These are phyloP conservation scores for Suhomyces sp. DNA, from an alignment of 805 yeast genomes.

Conservation along the genomic window DNA sequence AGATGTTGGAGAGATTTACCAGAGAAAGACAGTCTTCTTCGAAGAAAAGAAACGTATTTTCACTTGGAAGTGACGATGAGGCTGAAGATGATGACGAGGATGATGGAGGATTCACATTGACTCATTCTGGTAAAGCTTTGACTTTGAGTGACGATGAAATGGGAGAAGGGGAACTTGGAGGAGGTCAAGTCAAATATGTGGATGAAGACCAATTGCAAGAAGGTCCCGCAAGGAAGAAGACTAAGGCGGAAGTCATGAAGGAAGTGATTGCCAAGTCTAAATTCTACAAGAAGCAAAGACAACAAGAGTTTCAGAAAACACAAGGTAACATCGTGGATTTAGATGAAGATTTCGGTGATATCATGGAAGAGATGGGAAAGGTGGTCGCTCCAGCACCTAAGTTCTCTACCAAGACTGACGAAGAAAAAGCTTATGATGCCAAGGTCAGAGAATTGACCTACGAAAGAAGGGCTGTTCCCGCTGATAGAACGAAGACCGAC, in stretches of 20 bases:
- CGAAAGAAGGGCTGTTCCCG: slow-evolving; percentile 77
- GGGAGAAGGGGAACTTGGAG: slow-evolving; percentile 38
- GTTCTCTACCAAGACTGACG: slow-evolving; percentile 35
- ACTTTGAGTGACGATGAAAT: slow-evolving; percentile 45
- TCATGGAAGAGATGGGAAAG: slow-evolving; percentile 53
- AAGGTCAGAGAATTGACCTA: slow-evolving; percentile 64
- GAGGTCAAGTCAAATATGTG: slow-evolving; percentile 28
- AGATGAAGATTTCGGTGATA: slow-evolving; percentile 72
- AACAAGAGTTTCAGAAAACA: slow-evolving; percentile 56
- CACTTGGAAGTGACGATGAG: slow-evolving; percentile 73
- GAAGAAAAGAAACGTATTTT: slow-evolving; percentile 48
- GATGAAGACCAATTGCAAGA: slow-evolving; percentile 36
- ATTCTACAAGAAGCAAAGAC: slow-evolving; percentile 73
- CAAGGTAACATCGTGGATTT: slow-evolving; percentile 63
- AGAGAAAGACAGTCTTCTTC: slow-evolving; percentile 72
- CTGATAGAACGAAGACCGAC: slow-evolving; percentile 76
- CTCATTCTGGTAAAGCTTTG: slow-evolving; percentile 77
- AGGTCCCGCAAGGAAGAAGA: slow-evolving; percentile 59
- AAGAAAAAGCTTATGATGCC: slow-evolving; percentile 58
- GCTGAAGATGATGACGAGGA: slow-evolving; percentile 52
- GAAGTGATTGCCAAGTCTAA: slow-evolving; percentile 83
- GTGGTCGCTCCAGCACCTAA: slow-evolving; percentile 19
- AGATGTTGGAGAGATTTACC: slow-evolving; percentile 93
- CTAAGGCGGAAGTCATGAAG: slow-evolving; percentile 83
- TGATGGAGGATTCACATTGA: slow-evolving; percentile 51